Base-by-base conservation (phyloP, 176 grass and related monocot genomes). In the Oropetium thomaeum region DNA sequence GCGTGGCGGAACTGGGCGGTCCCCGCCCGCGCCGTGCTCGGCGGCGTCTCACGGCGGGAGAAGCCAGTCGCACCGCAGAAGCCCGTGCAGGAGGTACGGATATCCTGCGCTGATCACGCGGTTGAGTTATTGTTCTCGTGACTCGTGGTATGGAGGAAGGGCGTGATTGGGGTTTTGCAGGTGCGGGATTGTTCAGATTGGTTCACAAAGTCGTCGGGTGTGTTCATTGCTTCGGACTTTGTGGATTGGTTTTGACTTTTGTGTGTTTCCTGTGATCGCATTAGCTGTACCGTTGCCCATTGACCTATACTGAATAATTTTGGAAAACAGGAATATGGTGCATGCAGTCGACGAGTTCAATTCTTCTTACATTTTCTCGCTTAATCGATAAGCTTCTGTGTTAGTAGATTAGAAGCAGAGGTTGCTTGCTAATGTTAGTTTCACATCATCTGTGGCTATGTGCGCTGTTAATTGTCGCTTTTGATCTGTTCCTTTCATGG, bases 31-130 rank as follows among this genome's bases (percentile, higher is more conserved):
- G 81, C 70, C 70, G 70, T 75, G 37, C 75, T 84, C 75, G 81
- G 66, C 62, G 74, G 67, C 81, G 35, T 62, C 16, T 27, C 52
- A 3, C 85, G 52, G 5, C 32, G 74, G 8, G 59, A 71, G 31
- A 15, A 10, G 2, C 10, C 54, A 1, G 1, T 49, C 68, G 28
- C 57, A 69, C 58, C 64, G 75, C 35, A 53, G 74, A 65, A 57
- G 75, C 82, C 82, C 44, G 14, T 57, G 48, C 81, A 88, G 86
- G 58, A 88, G 86, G 86, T 88, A 88, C 4, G 80, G 10, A 34
- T 34, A 62, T 33, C 48, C 33, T 54, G 53, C 54, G 54, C 65
- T 65, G 27, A 54, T 70, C 44, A 41, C 22, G 41, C 42, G 65
- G 31, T 67, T 59, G 53, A 51, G 61, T 26, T 83, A 52, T 8